A percentile compares a stretch with the other conserved stretches of the same genome.
These are phyloP conservation scores for Phytophthora sojae DNA, from an alignment of 352 stramenopile species.

Conservation along the genomic window DNA sequence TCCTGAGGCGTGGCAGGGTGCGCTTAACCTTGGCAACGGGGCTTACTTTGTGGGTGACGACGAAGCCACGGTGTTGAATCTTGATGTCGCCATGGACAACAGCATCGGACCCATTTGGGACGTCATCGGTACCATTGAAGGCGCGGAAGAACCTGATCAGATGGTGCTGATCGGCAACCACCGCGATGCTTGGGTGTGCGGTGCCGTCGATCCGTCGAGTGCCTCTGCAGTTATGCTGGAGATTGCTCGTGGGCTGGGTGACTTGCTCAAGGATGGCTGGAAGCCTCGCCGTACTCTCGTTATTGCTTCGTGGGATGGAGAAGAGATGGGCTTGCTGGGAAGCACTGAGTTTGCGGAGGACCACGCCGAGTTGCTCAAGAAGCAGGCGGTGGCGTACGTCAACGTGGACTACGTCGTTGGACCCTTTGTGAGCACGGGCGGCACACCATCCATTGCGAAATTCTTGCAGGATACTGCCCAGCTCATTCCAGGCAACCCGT, in stretches of 20 bases:
- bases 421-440: constrained; percentile 47
- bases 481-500: constrained; percentile 56
- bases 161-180: constrained; percentile 92
- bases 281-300: constrained; percentile 82
- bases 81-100: constrained; percentile 85
- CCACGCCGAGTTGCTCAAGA: constrained; percentile 53
- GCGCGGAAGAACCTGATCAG: constrained; percentile 59
- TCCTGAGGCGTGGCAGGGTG: constrained; percentile 68
- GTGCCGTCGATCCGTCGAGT: constrained; percentile 66
- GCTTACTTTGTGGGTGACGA: constrained; percentile 83
- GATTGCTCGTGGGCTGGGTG: constrained; percentile 75
- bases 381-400: constrained; percentile 76
- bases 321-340: constrained; percentile 81
- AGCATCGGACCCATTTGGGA: constrained; percentile 68
- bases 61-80: constrained; percentile 59
- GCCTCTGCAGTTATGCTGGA: constrained; percentile 86
- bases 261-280: constrained; percentile 75
- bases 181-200: constrained; percentile 89
- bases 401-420: constrained; percentile 85
- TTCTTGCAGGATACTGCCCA: constrained; percentile 63
- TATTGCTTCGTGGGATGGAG: constrained; percentile 86
- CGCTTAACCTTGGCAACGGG: constrained; percentile 49
- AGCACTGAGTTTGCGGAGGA: constrained; percentile 76
- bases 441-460: constrained; percentile 65
- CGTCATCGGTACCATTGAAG: constrained; percentile 66